These are phyloP conservation scores for Porphyrellus sp. DNA, from an alignment of 1,284 basidiomycete species.

Conservation along the genomic window DNA sequence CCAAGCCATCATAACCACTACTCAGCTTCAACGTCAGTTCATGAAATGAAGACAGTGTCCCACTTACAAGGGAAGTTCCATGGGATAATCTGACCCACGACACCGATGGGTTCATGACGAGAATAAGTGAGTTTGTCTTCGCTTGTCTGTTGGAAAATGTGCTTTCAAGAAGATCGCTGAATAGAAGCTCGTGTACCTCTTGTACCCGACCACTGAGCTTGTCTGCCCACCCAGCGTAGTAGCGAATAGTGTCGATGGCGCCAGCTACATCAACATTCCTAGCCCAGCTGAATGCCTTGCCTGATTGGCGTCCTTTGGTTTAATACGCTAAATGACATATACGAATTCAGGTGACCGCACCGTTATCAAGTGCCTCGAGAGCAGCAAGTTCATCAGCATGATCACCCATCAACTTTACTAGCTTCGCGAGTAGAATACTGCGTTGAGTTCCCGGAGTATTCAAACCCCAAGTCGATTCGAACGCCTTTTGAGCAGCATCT, in stretches of 20 bases:
- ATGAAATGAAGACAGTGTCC: not conserved
- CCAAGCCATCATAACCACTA: conserved; percentile 76
- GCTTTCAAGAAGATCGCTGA: not conserved
- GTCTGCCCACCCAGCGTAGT: conserved; percentile 81
- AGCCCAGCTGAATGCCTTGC: conserved; percentile 79
- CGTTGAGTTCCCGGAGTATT: conserved; percentile 49
- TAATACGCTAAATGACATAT: not conserved
- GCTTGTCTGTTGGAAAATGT: conserved; percentile 44
- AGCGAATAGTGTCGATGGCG: conserved; percentile 69
- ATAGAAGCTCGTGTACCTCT: conserved; percentile 43
- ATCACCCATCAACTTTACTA: conserved; percentile 59
- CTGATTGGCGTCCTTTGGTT: conserved; percentile 15
- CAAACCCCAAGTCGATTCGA: conserved; percentile 57
- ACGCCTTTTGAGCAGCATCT: conserved; percentile 73
- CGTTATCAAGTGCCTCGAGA: conserved; percentile 56
- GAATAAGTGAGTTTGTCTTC: conserved; percentile 77
- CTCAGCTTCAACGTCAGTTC: not conserved
- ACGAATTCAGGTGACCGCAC: conserved; percentile 18
- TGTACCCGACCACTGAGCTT: conserved; percentile 84
- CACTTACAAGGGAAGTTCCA: conserved; percentile 68
- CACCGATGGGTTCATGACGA: conserved; percentile 91
- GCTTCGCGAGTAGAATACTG: conserved; percentile 49
- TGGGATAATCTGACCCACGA: conserved; percentile 84
- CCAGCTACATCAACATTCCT: conserved; percentile 66
- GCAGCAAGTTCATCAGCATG: conserved; percentile 61